These are phyloP conservation scores for Blastomyces percursus DNA, from an alignment of 2,329 filamentous ascomycete species.

Conservation along the genomic window DNA sequence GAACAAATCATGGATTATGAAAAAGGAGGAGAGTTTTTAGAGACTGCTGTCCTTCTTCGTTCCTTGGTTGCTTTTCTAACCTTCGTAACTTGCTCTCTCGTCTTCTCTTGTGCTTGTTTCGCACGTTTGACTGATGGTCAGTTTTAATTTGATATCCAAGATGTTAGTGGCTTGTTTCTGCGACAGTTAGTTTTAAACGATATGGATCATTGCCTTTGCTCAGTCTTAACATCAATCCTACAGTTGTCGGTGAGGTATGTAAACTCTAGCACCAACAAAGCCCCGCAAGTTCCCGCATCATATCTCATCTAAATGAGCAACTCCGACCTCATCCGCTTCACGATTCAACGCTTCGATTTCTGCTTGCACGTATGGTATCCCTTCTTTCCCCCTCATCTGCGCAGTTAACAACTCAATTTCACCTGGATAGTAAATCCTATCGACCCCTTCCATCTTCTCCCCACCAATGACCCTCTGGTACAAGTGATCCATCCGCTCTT, in stretches of 20 bases:
- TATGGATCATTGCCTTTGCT: neutral
- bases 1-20: neutral
- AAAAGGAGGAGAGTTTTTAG: neutral
- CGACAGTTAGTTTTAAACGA: neutral
- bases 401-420: conserved; percentile 45
- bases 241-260: neutral
- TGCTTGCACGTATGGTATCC: conserved; percentile 40
- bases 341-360: conserved; percentile 42
- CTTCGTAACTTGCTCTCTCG: neutral
- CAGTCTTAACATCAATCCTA: neutral
- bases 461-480: conserved; percentile 44
- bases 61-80: neutral
- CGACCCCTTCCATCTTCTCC: conserved; percentile 44
- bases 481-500: conserved; percentile 47
- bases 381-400: conserved; percentile 31
- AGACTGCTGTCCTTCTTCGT: neutral
- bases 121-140: neutral
- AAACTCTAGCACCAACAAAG: neutral
- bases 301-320: conserved; percentile 7
- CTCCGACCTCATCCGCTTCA: conserved; percentile 39
- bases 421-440: conserved; percentile 47
- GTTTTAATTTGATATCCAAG: neutral
- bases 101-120: neutral
- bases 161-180: neutral
- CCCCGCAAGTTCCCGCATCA: neutral